Evolutionary conservation across 2,329 filamentous ascomycete genomes (phyloP).

Genomic region (Paecilomyces dactylethromorphus): DNA sequence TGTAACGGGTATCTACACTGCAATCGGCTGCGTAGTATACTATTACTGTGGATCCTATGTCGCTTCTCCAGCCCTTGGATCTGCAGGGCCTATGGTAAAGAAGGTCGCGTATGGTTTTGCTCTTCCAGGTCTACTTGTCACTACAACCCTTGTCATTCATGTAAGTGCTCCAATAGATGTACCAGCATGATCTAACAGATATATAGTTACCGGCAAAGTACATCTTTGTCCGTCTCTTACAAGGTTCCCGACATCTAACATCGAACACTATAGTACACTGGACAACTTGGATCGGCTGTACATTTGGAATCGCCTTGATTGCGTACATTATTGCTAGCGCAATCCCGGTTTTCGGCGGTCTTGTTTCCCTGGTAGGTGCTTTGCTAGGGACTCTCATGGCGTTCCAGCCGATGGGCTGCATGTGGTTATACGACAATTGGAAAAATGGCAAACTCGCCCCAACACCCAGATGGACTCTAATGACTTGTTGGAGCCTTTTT

Average conservation of each 20-base stretch:
- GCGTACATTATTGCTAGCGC: constrained; percentile 16
- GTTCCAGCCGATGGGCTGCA: constrained; percentile 29
- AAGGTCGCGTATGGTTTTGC: constrained; percentile 40
- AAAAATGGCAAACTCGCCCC: constrained; percentile 9
- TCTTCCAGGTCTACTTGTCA: constrained; percentile 25
- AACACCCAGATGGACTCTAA: not conserved
- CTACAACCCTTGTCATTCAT: constrained; percentile 16
- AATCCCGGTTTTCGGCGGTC: constrained; percentile 14
- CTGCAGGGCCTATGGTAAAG: constrained; percentile 37
- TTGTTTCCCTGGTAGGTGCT: constrained; percentile 15
- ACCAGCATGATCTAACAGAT: too few species aligned
- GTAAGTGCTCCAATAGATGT: constrained; percentile 7
- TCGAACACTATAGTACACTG: constrained; percentile 13
- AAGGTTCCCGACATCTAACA: constrained; percentile 10
- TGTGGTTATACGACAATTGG: constrained; percentile 43
- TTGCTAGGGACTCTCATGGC: constrained; percentile 13
- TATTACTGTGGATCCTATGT: constrained; percentile 42
- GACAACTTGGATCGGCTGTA: constrained; percentile 13
- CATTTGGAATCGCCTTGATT: constrained; percentile 7
- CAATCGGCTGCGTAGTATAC: constrained; percentile 38
- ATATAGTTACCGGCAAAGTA: constrained; percentile 12
- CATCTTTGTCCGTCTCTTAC: constrained; percentile 12
- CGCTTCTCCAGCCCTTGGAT: constrained; percentile 42
- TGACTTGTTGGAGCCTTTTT: constrained; percentile 11
- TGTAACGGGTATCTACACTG: constrained; percentile 29